Base-by-base conservation (phyloP, 805 yeast species). In the Candida pini region DNA sequence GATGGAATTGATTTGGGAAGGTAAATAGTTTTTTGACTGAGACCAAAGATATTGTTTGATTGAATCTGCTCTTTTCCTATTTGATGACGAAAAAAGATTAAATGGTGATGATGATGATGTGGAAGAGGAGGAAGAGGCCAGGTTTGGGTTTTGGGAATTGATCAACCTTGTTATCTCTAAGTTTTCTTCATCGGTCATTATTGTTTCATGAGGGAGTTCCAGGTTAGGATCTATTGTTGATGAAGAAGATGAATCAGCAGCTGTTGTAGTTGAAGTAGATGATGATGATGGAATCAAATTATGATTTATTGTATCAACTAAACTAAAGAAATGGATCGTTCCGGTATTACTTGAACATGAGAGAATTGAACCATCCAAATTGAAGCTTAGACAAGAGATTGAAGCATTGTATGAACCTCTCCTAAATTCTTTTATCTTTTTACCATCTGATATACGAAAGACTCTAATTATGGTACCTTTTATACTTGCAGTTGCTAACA, bases 391-490 rank as follows among this genome's bases (percentile, higher is more conserved):
- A 9, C 94, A 81, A 48, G 76, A 77, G 13, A 92, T 84, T 42
- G 68, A 72, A 2, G 97, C 84, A 3, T 86, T 84, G 53, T 89
- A 89, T 2, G 90, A 77, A 1, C 96, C 96, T 47, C 96, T 64
- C 44, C 96, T 68, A 56, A 84, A 85, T 56, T 87, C 90, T 39
- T 68, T 74, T 13, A 84, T 56, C 45, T 73, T 75, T 19, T 65
- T 60, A 0, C 89, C 88, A 2, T 78, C 71, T 2, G 69, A 66
- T 0, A 85, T 78, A 23, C 80, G 65, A 51, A 89, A 92, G 3
- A 92, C 81, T 29, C 97, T 64, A 3, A 90, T 76, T 16, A 92
- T 77, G 0, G 97, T 92, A 2, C 98, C 98, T 51, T 86, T 85
- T 23, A 71, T 76, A 0, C 96, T 85, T 5, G 96, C 87, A 0